Base-by-base conservation (phyloP, 306 rosid species). In the Macrotyloma uniflorum region DNA sequence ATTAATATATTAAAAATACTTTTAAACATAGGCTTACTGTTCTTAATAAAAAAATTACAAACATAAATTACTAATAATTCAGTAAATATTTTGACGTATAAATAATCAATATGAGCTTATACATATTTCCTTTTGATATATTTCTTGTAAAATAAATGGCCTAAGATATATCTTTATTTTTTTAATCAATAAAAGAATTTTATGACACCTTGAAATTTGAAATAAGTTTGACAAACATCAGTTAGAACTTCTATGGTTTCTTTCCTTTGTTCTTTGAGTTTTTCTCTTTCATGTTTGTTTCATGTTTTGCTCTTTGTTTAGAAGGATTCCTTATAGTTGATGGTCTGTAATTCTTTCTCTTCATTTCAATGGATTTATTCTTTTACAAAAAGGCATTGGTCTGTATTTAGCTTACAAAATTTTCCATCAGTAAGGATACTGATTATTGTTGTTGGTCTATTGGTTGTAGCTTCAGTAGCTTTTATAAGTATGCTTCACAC, bases 61-160 rank as follows among this genome's bases (percentile, higher is more conserved):
- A 19, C 47, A 70, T 50, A 35, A 50, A 19, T 23, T 71, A 19
- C 26, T 32, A 50, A 19, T 6, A 42, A 50, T 53, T 33, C 13
- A 33, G 26, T 32, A 6, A 51, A 51, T 0, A 32, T 33, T 53
- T 51, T 53, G 13, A 13, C 11, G 0, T 33, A 10, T 71, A 51
- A 33, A 33, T 51, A 53, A 20, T 50, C 20, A 47, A 19, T 43
- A 67, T 14, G 16, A 26, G 35, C 76, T 51, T 8, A 71, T 33
- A 33, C 64, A 33, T 70, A 46, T 22, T 67, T 67, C 15, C 22
- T 23, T 53, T 71, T 53, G 22, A 53, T 51, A 51, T 71, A 71
- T 71, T 51, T 33, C 73, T 6, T 42, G 15, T 13, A 42, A 67
- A 67, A 45, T 43, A 23, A 42, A 67, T 43, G 50, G 55, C 54